Base-by-base conservation (phyloP, 345 rosid species). In the Citrus maxima region DNA sequence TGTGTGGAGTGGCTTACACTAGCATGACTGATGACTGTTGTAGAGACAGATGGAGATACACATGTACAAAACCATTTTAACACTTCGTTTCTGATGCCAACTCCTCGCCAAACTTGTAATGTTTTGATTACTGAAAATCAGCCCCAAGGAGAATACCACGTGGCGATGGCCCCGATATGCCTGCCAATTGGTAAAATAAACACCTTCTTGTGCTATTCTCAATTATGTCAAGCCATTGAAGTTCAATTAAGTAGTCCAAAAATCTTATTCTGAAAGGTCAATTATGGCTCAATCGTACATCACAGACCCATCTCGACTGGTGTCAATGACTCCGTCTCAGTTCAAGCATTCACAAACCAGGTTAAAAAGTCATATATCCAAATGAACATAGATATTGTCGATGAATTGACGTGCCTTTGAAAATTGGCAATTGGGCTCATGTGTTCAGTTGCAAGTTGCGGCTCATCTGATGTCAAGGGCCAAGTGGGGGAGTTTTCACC, bases 381-480 rank as follows among this genome's bases (percentile, higher is more conserved):
- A 66, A 66, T 46, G 19, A 38, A 5, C 82, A 67, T 3, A 10
- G 14, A 42, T 10, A 42, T 24, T 28, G 67, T 77, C 28, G 25
- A 30, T 24, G 51, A 13, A 1, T 79, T n/a, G 67, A 60, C 14
- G 75, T 73, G 13, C 70, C 78, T 21, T 30, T 19, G 56, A 67
- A 77, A 27, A 51, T 77, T 18, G 78, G 58, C 80, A 72, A 42
- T 71, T 46, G 71, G 77, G 10, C 67, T 73, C 60, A 28, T 28
- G 72, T 55, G 67, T 37, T 64, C 10, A 13, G 72, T 62, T 62
- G 59, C 70, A 22, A 38, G 66, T 62, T 62, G 14, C 64, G 22
- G n/a, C 49, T 67, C 78, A 22, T 27, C 73, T 7, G 67, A 34
- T 81, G 70, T 65, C 69, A 77, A 16, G 65, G 84, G 34, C 70